phyloP scores from a whole-genome alignment of 495 filamentous ascomycete genomes.

The Paragyromitra xinjiangensis region DNA sequence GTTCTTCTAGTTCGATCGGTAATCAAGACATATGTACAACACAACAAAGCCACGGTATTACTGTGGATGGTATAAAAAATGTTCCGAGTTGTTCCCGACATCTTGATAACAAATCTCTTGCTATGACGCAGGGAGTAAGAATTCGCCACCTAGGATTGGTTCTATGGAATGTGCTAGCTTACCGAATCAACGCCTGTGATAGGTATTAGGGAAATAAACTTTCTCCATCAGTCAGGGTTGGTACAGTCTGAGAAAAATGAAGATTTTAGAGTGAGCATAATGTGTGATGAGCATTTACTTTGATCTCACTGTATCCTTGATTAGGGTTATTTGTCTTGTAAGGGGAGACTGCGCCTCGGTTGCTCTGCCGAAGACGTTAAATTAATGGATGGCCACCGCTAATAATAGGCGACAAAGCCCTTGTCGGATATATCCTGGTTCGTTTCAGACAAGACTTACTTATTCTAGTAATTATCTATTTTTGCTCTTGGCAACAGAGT shows the following conservation, averaged over 20 bases:
- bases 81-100: neutral
- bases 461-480: conserved; percentile 17
- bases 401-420: conserved; percentile 16
- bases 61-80: neutral
- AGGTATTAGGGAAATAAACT: conserved; percentile 1
- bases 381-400: conserved; percentile 1
- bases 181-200: neutral
- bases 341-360: neutral
- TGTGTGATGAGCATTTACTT: neutral
- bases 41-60: neutral
- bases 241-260: neutral
- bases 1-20: neutral
- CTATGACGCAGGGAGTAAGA: neutral
- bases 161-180: neutral
- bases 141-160: neutral
- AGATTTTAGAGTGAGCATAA: neutral
- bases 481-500: conserved; percentile 1
- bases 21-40: neutral
- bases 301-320: neutral
- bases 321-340: neutral
- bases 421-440: conserved; percentile 11
- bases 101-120: neutral
- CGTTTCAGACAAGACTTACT: conserved; percentile 20
- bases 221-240: neutral
- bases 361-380: neutral